A percentile compares a stretch with the other conserved stretches of the same genome.
These are phyloP conservation scores for Pestalotiopsis sp. DNA, from an alignment of 2,329 filamentous ascomycete genomes.

Conservation along the genomic window DNA sequence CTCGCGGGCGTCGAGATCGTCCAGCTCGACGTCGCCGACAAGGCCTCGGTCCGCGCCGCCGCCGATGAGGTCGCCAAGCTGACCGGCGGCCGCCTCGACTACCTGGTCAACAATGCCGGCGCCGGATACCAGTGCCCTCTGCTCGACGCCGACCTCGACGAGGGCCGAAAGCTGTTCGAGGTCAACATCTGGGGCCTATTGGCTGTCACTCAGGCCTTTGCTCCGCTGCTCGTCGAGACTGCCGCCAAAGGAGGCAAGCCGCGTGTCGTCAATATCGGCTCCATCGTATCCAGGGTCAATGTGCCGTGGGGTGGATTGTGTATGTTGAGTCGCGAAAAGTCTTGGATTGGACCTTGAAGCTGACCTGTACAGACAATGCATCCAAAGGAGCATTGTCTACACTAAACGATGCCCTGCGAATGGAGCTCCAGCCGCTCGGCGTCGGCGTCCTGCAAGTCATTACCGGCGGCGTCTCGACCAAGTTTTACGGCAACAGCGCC, in stretches of 20 bases:
- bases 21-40: slow-evolving; percentile 41
- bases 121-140: slow-evolving; percentile 33
- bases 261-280: slow-evolving; percentile 43
- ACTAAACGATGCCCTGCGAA: slow-evolving; percentile 40
- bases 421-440: slow-evolving; percentile 40
- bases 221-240: slow-evolving; percentile 36
- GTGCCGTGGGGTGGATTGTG: slow-evolving; percentile 39
- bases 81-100: slow-evolving; percentile 41
- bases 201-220: slow-evolving; percentile 40
- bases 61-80: slow-evolving; percentile 33
- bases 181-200: slow-evolving; percentile 35
- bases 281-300: slow-evolving; percentile 32
- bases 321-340: neutral
- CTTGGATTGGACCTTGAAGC: neutral
- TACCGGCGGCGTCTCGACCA: slow-evolving; percentile 34
- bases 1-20: slow-evolving; percentile 39
- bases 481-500: slow-evolving; percentile 25
- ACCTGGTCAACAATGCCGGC: slow-evolving; percentile 48
- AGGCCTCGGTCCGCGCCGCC: slow-evolving; percentile 32
- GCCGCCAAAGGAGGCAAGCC: slow-evolving; percentile 20
- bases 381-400: slow-evolving; percentile 44
- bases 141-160: slow-evolving; percentile 32
- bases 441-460: slow-evolving; percentile 36
- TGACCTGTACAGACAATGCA: slow-evolving; percentile 34
- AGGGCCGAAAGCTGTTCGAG: slow-evolving; percentile 22